Evolutionary conservation across 1,284 basidiomycete species (phyloP).

Genomic region (Rhodotorula sp.): DNA sequence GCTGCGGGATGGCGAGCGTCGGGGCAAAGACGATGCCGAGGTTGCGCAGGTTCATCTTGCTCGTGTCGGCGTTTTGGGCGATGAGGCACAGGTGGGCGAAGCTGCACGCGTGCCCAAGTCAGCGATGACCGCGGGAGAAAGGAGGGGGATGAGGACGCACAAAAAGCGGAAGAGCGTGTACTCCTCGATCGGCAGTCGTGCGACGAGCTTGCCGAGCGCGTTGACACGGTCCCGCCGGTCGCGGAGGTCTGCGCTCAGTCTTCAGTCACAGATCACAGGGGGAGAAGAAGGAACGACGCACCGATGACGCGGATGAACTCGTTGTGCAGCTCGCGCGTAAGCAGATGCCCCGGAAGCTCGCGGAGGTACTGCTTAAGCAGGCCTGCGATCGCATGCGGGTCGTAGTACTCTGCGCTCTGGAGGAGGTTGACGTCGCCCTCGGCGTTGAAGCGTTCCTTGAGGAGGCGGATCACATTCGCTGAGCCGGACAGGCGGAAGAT

Average conservation of each 20-base stretch:
- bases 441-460: slow-evolving; percentile 89
- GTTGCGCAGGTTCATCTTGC: slow-evolving; percentile 99
- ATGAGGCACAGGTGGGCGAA: slow-evolving; percentile 77
- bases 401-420: slow-evolving; percentile 83
- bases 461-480: slow-evolving; percentile 55
- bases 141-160: slow-evolving; percentile 54
- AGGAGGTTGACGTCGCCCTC: slow-evolving; percentile 91
- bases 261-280: too few species aligned
- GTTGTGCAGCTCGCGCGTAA: slow-evolving; percentile 87
- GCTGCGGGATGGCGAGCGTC: slow-evolving; percentile 89
- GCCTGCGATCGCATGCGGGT: slow-evolving; percentile 88
- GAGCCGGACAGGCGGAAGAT: slow-evolving; percentile 94
- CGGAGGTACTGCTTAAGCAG: slow-evolving; percentile 86
- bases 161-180: slow-evolving; percentile 78
- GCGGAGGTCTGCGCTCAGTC: slow-evolving; percentile 63
- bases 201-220: slow-evolving; percentile 83
- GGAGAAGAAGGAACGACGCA: slow-evolving; percentile 57
- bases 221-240: slow-evolving; percentile 82
- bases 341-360: slow-evolving; percentile 83
- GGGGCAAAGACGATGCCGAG: slow-evolving; percentile 98
- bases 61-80: slow-evolving; percentile 81
- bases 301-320: slow-evolving; percentile 87
- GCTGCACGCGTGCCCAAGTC: not conserved
- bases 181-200: slow-evolving; percentile 83
- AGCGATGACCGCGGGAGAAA: not conserved